These are phyloP conservation scores for Cenococcum geophilum DNA, from an alignment of 495 filamentous ascomycete genomes.

Conservation along the genomic window DNA sequence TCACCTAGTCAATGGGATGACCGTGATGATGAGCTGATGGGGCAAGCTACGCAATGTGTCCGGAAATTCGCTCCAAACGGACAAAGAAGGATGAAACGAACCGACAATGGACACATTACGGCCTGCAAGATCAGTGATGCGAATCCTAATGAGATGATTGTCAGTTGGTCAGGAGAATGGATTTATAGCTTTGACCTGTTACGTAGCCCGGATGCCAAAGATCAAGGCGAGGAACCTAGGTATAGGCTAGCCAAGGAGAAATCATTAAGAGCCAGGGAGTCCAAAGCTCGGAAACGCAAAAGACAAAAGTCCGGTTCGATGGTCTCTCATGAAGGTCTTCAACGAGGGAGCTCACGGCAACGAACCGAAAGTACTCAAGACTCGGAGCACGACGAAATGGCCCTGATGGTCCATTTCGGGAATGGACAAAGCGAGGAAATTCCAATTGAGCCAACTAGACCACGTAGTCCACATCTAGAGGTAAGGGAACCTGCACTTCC, in stretches of 20 bases:
- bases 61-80: conserved; percentile 62
- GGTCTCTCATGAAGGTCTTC: conserved; percentile 43
- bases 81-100: conserved; percentile 46
- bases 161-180: conserved; percentile 69
- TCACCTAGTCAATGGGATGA: conserved; percentile 22
- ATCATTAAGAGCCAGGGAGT: conserved; percentile 27
- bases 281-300: conserved; percentile 52
- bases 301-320: conserved; percentile 45
- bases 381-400: conserved; percentile 36
- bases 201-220: conserved; percentile 53
- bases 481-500: conserved; percentile 44
- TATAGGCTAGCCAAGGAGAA: conserved; percentile 30
- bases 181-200: conserved; percentile 71
- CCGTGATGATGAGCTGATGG: conserved; percentile 54
- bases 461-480: conserved; percentile 33
- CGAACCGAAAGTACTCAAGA: conserved; percentile 37
- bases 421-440: conserved; percentile 59
- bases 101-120: conserved; percentile 62
- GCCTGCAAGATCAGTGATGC: conserved; percentile 75
- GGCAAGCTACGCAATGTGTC: conserved; percentile 61
- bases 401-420: conserved; percentile 53
- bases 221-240: conserved; percentile 29
- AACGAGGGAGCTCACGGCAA: conserved; percentile 41
- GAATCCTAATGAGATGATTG: conserved; percentile 66
- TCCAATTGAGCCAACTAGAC: conserved; percentile 36